Evolutionary conservation across 495 filamentous ascomycete species (phyloP).

Genomic region (Aspergillus affinis): DNA sequence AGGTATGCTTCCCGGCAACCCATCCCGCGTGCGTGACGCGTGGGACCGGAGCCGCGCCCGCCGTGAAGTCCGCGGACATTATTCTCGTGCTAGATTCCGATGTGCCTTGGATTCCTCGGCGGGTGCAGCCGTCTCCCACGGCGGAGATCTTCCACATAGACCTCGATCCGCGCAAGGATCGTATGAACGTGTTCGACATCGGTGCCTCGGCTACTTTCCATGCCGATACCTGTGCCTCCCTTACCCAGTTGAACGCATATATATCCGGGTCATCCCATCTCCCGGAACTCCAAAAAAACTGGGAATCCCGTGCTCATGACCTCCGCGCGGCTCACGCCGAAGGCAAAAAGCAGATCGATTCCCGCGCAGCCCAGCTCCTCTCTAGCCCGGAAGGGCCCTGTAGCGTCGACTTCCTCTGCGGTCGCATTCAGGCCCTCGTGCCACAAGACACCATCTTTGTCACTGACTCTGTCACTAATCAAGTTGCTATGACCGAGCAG

Average conservation of each 20-base stretch:
- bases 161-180: conserved; percentile 29
- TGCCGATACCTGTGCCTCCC: conserved; percentile 18
- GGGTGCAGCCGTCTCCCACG: conserved; percentile 16
- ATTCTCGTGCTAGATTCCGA: conserved; percentile 30
- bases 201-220: conserved; percentile 16
- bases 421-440: conserved; percentile 13
- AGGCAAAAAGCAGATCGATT: conserved; percentile 13
- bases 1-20: conserved; percentile 24
- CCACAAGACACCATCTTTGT: conserved; percentile 22
- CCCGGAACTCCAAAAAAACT: neutral
- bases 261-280: conserved; percentile 11
- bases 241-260: conserved; percentile 18
- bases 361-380: conserved; percentile 14
- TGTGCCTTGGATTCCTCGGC: conserved; percentile 31
- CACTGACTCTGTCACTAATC: conserved; percentile 29
- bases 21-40: conserved; percentile 23
- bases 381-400: conserved; percentile 14
- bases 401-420: conserved; percentile 21
- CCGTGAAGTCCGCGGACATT: conserved; percentile 22
- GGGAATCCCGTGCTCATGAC: neutral
- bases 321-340: conserved; percentile 1
- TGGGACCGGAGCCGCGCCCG: conserved; percentile 21
- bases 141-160: conserved; percentile 32
- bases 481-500: conserved; percentile 19
- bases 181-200: conserved; percentile 26